A percentile compares a stretch with the other conserved stretches of the same genome.
phyloP scores from a whole-genome alignment of 116 monocot species.

The Cymodocea nodosa region DNA sequence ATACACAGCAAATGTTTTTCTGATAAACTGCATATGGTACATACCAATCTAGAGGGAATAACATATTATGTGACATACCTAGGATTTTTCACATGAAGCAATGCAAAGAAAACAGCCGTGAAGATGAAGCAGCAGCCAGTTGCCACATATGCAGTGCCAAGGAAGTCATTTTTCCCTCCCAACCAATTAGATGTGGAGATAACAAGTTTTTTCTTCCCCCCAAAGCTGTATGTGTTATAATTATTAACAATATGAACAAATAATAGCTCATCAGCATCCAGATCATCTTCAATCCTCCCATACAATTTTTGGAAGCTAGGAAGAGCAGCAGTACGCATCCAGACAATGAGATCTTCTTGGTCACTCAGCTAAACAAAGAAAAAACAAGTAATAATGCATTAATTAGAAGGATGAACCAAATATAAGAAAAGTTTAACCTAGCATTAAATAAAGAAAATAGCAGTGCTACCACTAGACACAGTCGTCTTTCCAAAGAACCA shows the following conservation, averaged over 20 bases:
- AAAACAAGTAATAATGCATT: background rate
- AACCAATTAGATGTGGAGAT: conserved; percentile 54
- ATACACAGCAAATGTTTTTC: too few species aligned
- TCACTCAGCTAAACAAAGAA: conserved; percentile 30
- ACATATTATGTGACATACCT: conserved; percentile 21
- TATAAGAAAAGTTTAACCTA: too few species aligned
- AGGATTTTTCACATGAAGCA: conserved; percentile 53
- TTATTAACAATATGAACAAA: conserved; percentile 30
- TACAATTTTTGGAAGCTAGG: conserved; percentile 67
- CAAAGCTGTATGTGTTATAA: conserved; percentile 61
- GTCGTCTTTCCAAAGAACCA: too few species aligned
- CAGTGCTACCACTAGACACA: too few species aligned
- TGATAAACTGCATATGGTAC: too few species aligned
- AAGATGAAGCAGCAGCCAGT: conserved; percentile 44
- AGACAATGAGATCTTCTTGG: conserved; percentile 61
- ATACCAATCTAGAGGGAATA: too few species aligned
- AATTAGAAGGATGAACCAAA: too few species aligned
- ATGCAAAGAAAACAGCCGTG: conserved; percentile 29
- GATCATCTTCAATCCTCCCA: conserved; percentile 53
- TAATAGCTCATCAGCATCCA: conserved; percentile 35
- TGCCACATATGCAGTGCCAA: conserved; percentile 46
- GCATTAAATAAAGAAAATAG: too few species aligned
- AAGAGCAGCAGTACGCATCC: conserved; percentile 65
- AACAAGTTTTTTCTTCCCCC: conserved; percentile 56
- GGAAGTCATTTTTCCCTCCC: conserved; percentile 67